Evolutionary conservation across 2,329 filamentous ascomycete genomes (phyloP).

Genomic region (Scedosporium boydii): DNA sequence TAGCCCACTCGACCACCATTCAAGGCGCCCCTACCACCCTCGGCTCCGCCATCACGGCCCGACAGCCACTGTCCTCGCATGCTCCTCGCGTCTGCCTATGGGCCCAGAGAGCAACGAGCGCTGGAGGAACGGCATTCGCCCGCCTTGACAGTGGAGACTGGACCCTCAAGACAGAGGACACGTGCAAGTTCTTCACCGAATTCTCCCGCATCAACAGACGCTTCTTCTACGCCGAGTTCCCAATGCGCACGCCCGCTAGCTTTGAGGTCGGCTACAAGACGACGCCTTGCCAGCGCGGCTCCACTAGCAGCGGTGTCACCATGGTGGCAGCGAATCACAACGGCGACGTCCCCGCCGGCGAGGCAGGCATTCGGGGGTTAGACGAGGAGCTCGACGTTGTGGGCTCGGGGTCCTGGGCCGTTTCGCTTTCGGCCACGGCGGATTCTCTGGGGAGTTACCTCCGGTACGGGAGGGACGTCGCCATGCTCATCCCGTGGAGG

Average conservation of each 20-base stretch:
- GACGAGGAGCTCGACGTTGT: conserved; percentile 21
- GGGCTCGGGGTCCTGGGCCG: conserved; percentile 26
- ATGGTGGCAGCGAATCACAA: conserved; percentile 9
- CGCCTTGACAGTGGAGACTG: conserved; percentile 33
- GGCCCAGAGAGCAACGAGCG: conserved; percentile 11
- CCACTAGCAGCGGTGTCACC: conserved; percentile 11
- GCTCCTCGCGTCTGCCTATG: conserved; percentile 4
- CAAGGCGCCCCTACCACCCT: conserved; percentile 21
- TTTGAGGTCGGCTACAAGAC: conserved; percentile 31
- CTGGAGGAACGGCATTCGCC: conserved; percentile 24
- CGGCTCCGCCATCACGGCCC: conserved; percentile 24
- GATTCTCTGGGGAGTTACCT: conserved; percentile 24
- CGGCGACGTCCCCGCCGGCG: conserved; percentile 20
- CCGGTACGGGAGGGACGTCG: conserved; percentile 25
- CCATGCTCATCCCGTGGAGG: conserved; percentile 15
- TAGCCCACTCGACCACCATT: conserved; percentile 21
- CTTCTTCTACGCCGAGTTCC: conserved; percentile 19
- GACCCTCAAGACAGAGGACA: conserved; percentile 17
- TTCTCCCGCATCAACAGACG: conserved; percentile 21
- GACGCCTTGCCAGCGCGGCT: conserved; percentile 20
- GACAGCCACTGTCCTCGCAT: conserved; percentile 8
- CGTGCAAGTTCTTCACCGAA: conserved; percentile 22
- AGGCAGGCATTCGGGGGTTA: conserved; percentile 26
- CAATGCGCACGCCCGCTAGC: conserved; percentile 22
- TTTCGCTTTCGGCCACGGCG: conserved; percentile 21